Percentiles rank a stretch among this genome's conserved stretches.
Conservation (phyloP, 352 stramenopile genomes). For the Phytophthora meadii region DNA sequence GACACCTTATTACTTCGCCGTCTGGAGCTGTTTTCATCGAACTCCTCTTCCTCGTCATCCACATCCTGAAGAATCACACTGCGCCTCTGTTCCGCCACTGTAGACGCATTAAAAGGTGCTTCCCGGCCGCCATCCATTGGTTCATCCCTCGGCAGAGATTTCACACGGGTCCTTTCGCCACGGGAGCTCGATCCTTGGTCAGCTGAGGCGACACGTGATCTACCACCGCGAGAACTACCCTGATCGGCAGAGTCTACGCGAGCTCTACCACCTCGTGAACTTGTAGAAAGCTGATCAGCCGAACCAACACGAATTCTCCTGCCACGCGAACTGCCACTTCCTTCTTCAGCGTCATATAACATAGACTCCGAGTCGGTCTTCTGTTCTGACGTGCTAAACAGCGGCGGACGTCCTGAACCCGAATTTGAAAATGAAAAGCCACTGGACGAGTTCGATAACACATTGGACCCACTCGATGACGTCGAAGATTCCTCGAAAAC, state of each 20-base stretch:
- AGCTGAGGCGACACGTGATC: constrained; percentile 23
- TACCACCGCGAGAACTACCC: constrained; percentile 19
- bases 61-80: constrained; percentile 78
- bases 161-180: constrained; percentile 21
- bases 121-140: constrained; percentile 31
- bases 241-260: constrained; percentile 24
- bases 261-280: constrained; percentile 21
- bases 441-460: constrained; percentile 37
- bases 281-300: constrained; percentile 28
- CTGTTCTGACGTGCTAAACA: constrained; percentile 67
- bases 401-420: constrained; percentile 34
- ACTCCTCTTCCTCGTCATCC: constrained; percentile 63
- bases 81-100: constrained; percentile 46
- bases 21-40: constrained; percentile 27
- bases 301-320: constrained; percentile 55
- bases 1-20: constrained; percentile 62
- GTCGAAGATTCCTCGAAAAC: constrained; percentile 62
- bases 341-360: constrained; percentile 32
- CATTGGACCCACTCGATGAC: constrained; percentile 26
- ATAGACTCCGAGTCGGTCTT: constrained; percentile 46
- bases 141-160: constrained; percentile 30
- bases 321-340: constrained; percentile 38
- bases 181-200: constrained; percentile 25
- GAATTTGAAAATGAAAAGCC: constrained; percentile 42
- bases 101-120: constrained; percentile 36